phyloP scores from a whole-genome alignment of 75 land plant genomes.

The Sequoia sempervirens region DNA sequence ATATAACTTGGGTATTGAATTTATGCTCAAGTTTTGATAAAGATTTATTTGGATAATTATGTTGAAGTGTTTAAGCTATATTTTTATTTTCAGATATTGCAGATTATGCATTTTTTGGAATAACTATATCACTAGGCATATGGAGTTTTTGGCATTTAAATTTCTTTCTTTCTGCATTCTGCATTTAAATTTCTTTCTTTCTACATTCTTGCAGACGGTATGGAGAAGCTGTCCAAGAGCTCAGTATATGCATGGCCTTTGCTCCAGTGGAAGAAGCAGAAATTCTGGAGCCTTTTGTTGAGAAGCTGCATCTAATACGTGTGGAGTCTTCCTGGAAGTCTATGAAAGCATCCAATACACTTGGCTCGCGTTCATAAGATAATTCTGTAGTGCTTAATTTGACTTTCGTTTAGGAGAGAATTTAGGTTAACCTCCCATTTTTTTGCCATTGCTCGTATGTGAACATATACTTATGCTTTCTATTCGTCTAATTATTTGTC shows the following conservation, averaged over 20 bases:
- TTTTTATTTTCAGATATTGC: background rate
- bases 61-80: background rate
- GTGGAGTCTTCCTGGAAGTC: conserved; percentile 51
- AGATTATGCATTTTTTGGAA: background rate
- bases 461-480: background rate
- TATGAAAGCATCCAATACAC: conserved; percentile 7
- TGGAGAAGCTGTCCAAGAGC: conserved; percentile 67
- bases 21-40: background rate
- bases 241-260: conserved; percentile 82
- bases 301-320: conserved; percentile 66
- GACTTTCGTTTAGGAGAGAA: background rate
- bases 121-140: background rate
- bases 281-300: conserved; percentile 63
- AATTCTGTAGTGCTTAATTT: background rate
- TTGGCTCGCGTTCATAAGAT: background rate
- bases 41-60: background rate
- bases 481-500: too few relatives aligned
- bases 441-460: background rate
- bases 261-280: conserved; percentile 66
- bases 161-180: too few relatives aligned
- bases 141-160: too few relatives aligned
- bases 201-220: conserved; percentile 41
- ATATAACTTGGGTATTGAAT: background rate
- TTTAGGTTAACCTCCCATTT: background rate
- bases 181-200: background rate